Base-by-base conservation (phyloP, 805 yeast genomes). In the Phaffomyces antillensis region DNA sequence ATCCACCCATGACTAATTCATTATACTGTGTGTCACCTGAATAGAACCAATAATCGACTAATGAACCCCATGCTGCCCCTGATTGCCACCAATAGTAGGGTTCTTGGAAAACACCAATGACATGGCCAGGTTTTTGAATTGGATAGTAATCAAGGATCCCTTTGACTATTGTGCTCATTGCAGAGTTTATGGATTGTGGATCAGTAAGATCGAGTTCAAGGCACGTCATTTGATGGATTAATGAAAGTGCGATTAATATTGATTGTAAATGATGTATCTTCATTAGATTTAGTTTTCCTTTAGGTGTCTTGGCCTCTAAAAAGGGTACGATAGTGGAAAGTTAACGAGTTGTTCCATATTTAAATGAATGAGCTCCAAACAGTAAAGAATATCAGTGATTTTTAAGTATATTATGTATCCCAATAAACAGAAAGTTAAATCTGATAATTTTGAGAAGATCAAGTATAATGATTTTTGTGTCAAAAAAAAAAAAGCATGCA, bases 41-140 rank as follows among this genome's bases (percentile, higher is more conserved):
- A 60, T 72, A 82, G 53, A 61, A 80, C 67, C 87, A 74, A 64
- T 85, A 83, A 62, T 89, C 96, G 37, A 91, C 59, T 73, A 91
- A 68, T 17, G 85, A 72, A 9, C 96, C 96, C 86, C 89, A 88
- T 2, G 91, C 96, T 49, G 90, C 95, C 53, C 98, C 98, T 10
- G 97, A 96, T 67, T 89, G 88, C 97, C 97, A 90, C 99, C 98
- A 91, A 72, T 91, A 91, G 72, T 91, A 90, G 0, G 98, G 98
- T 59, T 72, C 68, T 12, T 81, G 70, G 63, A 93, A 90, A 89
- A 85, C 81, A 37, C 98, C 99, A 25, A 86, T 70, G 5, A 89
- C 76, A 9, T 90, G 84, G 32, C 96, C 97, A 37, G 71, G 62
- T 30, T 73, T 67, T 24, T 62, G 56, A 35, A 95, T 91, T 15